A percentile compares a stretch with the other conserved stretches of the same genome.
Evolutionary conservation across 192 early-diverging fungal genomes (phyloP).

Genomic region (Oehlia diaphana): DNA sequence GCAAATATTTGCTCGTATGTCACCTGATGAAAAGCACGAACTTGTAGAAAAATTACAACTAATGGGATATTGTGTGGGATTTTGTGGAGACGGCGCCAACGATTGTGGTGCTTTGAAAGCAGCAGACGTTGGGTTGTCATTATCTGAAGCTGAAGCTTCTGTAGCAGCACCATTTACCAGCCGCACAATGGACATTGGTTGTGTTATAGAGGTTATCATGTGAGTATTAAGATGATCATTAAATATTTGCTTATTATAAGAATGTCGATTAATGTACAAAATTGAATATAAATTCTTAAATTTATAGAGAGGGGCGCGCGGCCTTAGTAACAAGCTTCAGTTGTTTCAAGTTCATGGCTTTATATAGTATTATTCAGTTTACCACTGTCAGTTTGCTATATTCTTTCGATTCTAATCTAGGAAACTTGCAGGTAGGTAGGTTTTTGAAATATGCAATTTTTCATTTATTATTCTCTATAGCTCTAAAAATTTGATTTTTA

Average conservation of each 20-base stretch:
- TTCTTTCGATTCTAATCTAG: slow-evolving; percentile 82
- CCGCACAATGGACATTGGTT: slow-evolving; percentile 83
- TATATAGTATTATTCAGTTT: slow-evolving; percentile 97
- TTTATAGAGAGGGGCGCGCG: slow-evolving; percentile 82
- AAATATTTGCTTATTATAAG: neutral
- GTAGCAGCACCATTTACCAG: slow-evolving; percentile 99
- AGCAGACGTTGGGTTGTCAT: slow-evolving; percentile 93
- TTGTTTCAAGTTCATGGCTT: slow-evolving; percentile 99
- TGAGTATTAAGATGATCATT: slow-evolving; percentile 16
- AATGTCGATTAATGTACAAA: neutral
- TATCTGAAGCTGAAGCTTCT: slow-evolving; percentile 96
- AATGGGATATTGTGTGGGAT: slow-evolving; percentile 91
- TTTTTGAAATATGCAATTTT: neutral
- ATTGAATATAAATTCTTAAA: neutral
- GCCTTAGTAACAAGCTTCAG: slow-evolving; percentile 96
- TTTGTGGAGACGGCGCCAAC: slow-evolving; percentile 99
- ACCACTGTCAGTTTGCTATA: slow-evolving; percentile 92
- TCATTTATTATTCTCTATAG: neutral
- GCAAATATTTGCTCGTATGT: slow-evolving; percentile 96
- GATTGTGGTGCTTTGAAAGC: slow-evolving; percentile 96
- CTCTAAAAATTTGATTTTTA: slow-evolving; percentile 39
- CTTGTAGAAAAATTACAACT: slow-evolving; percentile 87
- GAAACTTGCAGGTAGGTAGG: slow-evolving; percentile 72
- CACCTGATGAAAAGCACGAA: slow-evolving; percentile 97
- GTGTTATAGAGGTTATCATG: slow-evolving; percentile 88